Evolutionary conservation across 1,284 basidiomycete species (phyloP).

Genomic region (Malassezia restricta): DNA sequence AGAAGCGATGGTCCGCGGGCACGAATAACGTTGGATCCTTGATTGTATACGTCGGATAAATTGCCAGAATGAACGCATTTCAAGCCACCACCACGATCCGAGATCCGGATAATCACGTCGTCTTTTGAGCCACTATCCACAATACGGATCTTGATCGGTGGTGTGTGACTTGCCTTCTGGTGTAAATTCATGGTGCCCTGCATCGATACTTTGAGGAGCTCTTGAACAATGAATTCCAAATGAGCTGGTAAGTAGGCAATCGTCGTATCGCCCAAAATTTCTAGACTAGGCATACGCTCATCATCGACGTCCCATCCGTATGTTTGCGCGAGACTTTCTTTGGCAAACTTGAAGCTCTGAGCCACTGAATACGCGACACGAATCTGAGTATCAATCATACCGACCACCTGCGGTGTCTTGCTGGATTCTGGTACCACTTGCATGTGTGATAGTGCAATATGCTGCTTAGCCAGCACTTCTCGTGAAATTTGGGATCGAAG

Average conservation of each 20-base stretch:
- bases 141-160: conserved; percentile 31
- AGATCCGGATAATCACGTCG: conserved; percentile 42
- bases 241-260: conserved; percentile 82
- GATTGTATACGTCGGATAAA: neutral
- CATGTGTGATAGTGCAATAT: conserved; percentile 58
- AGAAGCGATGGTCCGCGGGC: conserved; percentile 11
- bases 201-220: conserved; percentile 65
- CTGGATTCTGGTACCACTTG: conserved; percentile 18
- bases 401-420: conserved; percentile 48
- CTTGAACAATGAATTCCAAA: conserved; percentile 73
- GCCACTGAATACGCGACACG: conserved; percentile 51
- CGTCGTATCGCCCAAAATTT: conserved; percentile 62
- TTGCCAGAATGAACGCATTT: neutral
- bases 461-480: conserved; percentile 76
- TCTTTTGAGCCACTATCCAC: conserved; percentile 36
- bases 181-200: conserved; percentile 27
- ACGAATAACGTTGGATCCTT: neutral
- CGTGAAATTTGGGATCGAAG: conserved; percentile 76
- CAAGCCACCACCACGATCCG: conserved; percentile 27
- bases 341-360: conserved; percentile 50
- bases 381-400: conserved; percentile 70
- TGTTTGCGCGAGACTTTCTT: conserved; percentile 53
- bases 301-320: conserved; percentile 47
- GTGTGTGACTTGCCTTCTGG: conserved; percentile 6
- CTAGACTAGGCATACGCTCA: conserved; percentile 54